Base-by-base conservation (phyloP, 2,329 filamentous ascomycete genomes). In the Colletotrichum brevisporum region DNA sequence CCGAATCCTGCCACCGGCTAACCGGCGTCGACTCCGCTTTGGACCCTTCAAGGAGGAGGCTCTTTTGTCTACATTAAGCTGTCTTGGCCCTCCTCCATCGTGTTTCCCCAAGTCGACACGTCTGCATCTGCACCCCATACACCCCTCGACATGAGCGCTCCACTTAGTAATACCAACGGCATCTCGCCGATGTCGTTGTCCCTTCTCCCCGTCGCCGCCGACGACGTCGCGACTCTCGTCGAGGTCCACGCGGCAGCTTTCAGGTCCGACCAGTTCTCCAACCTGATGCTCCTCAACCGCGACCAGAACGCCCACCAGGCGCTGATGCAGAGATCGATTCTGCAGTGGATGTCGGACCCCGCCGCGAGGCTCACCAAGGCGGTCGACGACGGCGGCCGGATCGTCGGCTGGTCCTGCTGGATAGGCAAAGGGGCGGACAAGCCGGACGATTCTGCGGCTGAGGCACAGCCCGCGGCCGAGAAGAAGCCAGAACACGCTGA, bases 281-380 rank as follows among this genome's bases (percentile, higher is more conserved):
- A 59, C 10, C 8, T 69, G n/a, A 69, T 69, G 61, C 54, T 59
- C 12, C 50, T 69, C 31, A 47, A 52, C 18, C 61, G 66, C 43
- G 54, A 24, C 9, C 41, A 26, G n/a, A 4, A 54, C 41, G 54
- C 66, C 2, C 66, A 65, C 16, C 16, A 55, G 8, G 16, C 51
- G 3, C 48, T 59, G 4, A 68, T 68, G 66, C 48, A 5, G 18
- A 45, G 54, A 10, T 21, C 66, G 15, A 60, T 69, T 4, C 26
- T 43, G 8, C 13, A 21, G 21, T 65, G 66, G 61, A 31, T 59
- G 8, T 27, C 54, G 8, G 54, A 43, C 16, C 61, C 53, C 6
- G 21, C 16, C 4, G 24, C 65, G 48, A 65, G 18, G 10, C 50
- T 68, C n/a, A 43, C 41, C 54, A 53, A 48, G 31, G 66, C 61